Evolutionary conservation across 345 rosid species (phyloP).

Genomic region (Microthlaspi erraticum): DNA sequence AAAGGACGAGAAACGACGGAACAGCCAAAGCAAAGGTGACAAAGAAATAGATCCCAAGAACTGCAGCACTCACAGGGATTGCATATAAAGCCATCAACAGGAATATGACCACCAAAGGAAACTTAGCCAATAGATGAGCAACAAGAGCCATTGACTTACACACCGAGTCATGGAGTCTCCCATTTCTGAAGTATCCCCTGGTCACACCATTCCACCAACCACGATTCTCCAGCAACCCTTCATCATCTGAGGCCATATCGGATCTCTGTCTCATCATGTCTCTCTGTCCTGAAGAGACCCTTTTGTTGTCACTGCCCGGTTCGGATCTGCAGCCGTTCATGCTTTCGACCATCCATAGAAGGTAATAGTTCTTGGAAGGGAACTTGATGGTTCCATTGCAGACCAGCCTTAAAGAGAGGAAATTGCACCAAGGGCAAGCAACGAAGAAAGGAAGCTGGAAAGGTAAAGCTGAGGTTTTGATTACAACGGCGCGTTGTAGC

Average conservation of each 20-base stretch:
- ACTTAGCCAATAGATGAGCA: slow-evolving; percentile 57
- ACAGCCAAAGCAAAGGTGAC: slow-evolving; percentile 66
- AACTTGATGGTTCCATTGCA: slow-evolving; percentile 58
- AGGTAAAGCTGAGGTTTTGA: slow-evolving; percentile 50
- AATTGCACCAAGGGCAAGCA: slow-evolving; percentile 74
- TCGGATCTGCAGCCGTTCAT: slow-evolving; percentile 56
- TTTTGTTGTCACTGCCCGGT: slow-evolving; percentile 27
- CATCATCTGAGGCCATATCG: slow-evolving; percentile 30
- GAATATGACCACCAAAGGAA: slow-evolving; percentile 63
- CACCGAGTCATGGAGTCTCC: slow-evolving; percentile 51
- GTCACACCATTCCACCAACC: slow-evolving; percentile 30
- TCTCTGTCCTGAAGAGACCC: slow-evolving; percentile 32
- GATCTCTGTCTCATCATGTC: slow-evolving; percentile 39
- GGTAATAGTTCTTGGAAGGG: slow-evolving; percentile 69
- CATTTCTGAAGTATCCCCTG: slow-evolving; percentile 42
- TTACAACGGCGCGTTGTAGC: slow-evolving; percentile 59
- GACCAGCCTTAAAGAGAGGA: slow-evolving; percentile 62
- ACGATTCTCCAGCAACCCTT: slow-evolving; percentile 25
- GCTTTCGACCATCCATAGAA: slow-evolving; percentile 80
- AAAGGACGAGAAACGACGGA: slow-evolving; percentile 68
- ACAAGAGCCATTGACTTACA: slow-evolving; percentile 63
- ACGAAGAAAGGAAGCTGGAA: slow-evolving; percentile 63
- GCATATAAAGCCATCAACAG: slow-evolving; percentile 61
- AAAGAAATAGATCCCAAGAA: slow-evolving; percentile 59
- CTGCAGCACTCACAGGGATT: slow-evolving; percentile 70